Base-by-base conservation (phyloP, 306 rosid genomes). In the Vigna radiata region DNA sequence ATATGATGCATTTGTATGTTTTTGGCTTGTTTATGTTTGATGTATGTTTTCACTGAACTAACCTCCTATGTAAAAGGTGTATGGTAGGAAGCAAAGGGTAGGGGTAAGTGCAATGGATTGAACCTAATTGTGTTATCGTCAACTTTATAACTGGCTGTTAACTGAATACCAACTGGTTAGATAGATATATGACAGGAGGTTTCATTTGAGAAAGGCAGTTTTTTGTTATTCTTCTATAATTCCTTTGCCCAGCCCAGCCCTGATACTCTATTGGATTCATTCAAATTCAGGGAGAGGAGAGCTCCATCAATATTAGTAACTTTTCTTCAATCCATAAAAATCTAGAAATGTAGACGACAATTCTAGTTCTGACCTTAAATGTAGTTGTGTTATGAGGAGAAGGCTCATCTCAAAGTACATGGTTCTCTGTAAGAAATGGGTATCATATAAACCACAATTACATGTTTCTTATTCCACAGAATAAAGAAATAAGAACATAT, bases 1-100 rank as follows among this genome's bases (percentile, higher is more conserved):
- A 36, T 55, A 61, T 47, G 47, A n/a, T 54, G 21, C 70, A 62
- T 55, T 67, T 68, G 56, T 54, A 68, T 77, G 21, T 15, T 68
- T 61, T 71, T 67, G 58, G 65, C 12, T 71, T 29, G 33, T 76
- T 55, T 50, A 49, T 53, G 48, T 25, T 55, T 25, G 33, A 31
- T 31, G 7, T 48, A 60, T 79, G 36, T 13, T 50, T 37, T 61
- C 52, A 13, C 41, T 44, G 23, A 23, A 68, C 73, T 21, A 50
- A 41, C 49, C 27, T 79, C 72, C 39, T 7, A 49, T 68, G 53
- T 21, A 25, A 62, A 36, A 10, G 21, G 47, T 48, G 59, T 53
- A 63, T 70, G 47, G 10, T 50, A 25, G 39, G 62, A 61, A 79
- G 61, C 56, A 49, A 7, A 37, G 33, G 63, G 44, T 15, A 31